Evolutionary conservation across 2,329 filamentous ascomycete genomes (phyloP), one percentile per base, ranked within the genome.

Genomic region (Colletotrichum sp.): DNA sequence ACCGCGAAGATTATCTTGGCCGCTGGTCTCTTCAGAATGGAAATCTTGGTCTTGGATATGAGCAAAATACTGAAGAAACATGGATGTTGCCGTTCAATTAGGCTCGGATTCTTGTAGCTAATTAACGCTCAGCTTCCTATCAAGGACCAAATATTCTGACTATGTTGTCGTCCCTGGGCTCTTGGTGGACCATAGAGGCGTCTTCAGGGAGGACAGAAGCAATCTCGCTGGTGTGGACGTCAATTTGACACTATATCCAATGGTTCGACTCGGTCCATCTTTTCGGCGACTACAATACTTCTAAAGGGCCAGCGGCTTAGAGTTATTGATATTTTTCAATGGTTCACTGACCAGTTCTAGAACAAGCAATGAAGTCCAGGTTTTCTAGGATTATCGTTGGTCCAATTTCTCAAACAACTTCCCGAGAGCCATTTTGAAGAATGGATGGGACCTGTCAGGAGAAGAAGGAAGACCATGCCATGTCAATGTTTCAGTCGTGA

Each of bases 261-360:
- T 13, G n/a, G 44, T 8, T 49, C 44, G 44, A 49, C 44, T 21
- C 44, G 3, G 44, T 49, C 10, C n/a, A 21, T 5, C n/a, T 21
- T 52, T n/a, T 44, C 8, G 9, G 18, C 0, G 39, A 44, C 16
- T 18, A 6, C 8, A 1, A 21, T 1, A 2, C 10, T 21, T 21
- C 10, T 18, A 12, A 49, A 49, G 18, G 18, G 44, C 18, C n/a
- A 12, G 44, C 18, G 18, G 10, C 1, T 21, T 5, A 13, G 15
- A 3, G 6, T 2, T 1, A 6, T 3, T 7, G 5, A 21, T 21
- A 52, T 52, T 4, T 8, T 4, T 13, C 10, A 13, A 10, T 0
- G 12, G 6, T 21, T 52, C 44, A 12, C 44, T 8, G n/a, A 13
- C 10, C n/a, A 21, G 0, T 21, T 49, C n/a, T 49, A 49, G 39